Base-by-base conservation (phyloP, 139 green algal species). In the Tetratostichococcus sp. region DNA sequence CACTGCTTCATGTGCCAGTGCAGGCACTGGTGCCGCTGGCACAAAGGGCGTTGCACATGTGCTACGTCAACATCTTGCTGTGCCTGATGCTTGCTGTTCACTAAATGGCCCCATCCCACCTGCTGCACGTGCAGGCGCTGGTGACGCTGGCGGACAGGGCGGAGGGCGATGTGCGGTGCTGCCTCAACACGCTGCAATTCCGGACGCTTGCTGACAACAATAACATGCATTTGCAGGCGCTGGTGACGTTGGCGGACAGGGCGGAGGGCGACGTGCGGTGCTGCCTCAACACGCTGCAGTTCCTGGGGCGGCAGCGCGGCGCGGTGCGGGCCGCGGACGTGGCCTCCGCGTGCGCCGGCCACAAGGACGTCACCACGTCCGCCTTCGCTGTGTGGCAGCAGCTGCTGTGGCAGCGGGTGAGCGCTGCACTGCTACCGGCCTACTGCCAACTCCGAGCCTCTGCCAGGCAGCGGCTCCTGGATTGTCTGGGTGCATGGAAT, bases 231-330 rank as follows among this genome's bases (percentile, higher is more conserved):
- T n/a, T n/a, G 39, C 39, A 50, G 39, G 89, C 88, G 25, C 77
- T 96, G 74, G 75, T 69, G 8, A 57, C 70, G 30, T 70, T 96
- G 57, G 80, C 66, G 23, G 82, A 90, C 30, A 71, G 80, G 28
- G 72, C 82, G 50, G 85, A 92, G 11, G 77, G 84, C 33, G 96
- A 99, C 85, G 89, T 98, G 50, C 85, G 96, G 21, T 75, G 92
- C 11, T 97, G 89, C 83, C 88, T 99, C 28, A 97, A 99, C 86
- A 95, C 93, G 22, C 86, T 99, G 72, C 95, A 99, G 85, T 78
- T 82, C 58, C 67, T 82, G 72, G 67, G 72, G 32, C 43, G 68
- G 22, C 70, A 35, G 16, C 30, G 16, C 1, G 22, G 58, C 19
- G 50, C 30, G 17, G 69, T 89, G 33, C 75, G 73, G 21, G 28